Evolutionary conservation across 2,329 filamentous ascomycete genomes (phyloP).

Genomic region (Hypoxylon sp.): DNA sequence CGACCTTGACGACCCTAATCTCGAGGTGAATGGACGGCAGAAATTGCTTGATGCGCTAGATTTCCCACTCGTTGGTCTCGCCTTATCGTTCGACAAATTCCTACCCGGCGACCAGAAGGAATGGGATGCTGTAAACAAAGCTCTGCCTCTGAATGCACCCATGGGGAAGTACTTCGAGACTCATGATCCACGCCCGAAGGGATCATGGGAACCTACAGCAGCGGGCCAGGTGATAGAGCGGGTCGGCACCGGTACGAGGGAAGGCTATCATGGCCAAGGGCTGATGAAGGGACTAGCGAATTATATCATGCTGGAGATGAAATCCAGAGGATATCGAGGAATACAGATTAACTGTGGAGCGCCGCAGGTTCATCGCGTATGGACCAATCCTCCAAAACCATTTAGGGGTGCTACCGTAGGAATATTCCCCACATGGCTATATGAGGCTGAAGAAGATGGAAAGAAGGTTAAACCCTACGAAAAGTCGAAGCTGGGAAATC

Average conservation of each 20-base stretch:
- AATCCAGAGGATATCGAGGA: constrained; percentile 44
- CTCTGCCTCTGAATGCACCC: constrained; percentile 33
- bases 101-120: constrained; percentile 34
- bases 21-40: constrained; percentile 35
- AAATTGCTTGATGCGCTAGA: constrained; percentile 46
- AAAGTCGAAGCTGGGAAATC: constrained; percentile 36
- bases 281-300: constrained; percentile 46
- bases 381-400: constrained; percentile 42
- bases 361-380: constrained; percentile 38
- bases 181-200: constrained; percentile 37
- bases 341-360: constrained; percentile 43
- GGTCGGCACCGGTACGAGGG: constrained; percentile 42
- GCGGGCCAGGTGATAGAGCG: constrained; percentile 44
- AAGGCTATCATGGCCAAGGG: constrained; percentile 42
- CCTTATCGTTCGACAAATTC: constrained; percentile 44
- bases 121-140: constrained; percentile 24
- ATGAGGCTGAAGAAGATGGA: constrained; percentile 34
- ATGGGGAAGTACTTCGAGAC: constrained; percentile 35
- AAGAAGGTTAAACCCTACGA: constrained; percentile 38
- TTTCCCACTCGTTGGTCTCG: constrained; percentile 46
- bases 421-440: constrained; percentile 39
- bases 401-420: constrained; percentile 39
- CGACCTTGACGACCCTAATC: constrained; percentile 43
- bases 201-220: constrained; percentile 40
- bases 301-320: constrained; percentile 48